Conservation (phyloP, 164 flowering plant species). For the Amborella trichopoda region DNA sequence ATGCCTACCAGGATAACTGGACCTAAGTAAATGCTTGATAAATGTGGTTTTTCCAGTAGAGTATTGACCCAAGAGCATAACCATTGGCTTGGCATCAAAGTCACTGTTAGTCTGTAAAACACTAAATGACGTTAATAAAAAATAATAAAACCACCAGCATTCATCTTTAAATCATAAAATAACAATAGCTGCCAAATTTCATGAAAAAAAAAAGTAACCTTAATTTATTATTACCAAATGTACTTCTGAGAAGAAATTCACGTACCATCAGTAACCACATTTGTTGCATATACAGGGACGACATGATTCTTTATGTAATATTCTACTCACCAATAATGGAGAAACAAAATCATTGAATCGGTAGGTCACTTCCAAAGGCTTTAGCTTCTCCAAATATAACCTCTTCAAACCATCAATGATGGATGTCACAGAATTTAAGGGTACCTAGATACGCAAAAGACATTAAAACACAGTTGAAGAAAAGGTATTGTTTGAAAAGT, state of each 20-base stretch:
- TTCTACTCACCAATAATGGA: constrained; percentile 63
- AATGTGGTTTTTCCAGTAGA: constrained; percentile 99
- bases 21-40: constrained; percentile 71
- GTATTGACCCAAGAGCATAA: constrained; percentile 98
- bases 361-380: constrained; percentile 81
- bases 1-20: constrained; percentile 70
- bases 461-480: not conserved
- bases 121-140: not conserved
- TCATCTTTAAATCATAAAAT: not conserved
- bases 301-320: too few relatives aligned
- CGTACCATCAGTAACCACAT: too few relatives aligned
- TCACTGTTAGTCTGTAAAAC: constrained; percentile 74
- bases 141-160: constrained; percentile 3
- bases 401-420: constrained; percentile 87
- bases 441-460: constrained; percentile 17
- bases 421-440: constrained; percentile 73
- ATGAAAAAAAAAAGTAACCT: not conserved
- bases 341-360: constrained; percentile 89
- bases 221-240: too few relatives aligned
- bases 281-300: too few relatives aligned
- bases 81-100: constrained; percentile 98
- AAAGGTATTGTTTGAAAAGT: too few relatives aligned
- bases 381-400: constrained; percentile 75
- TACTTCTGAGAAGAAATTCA: too few relatives aligned
- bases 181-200: not conserved